Conservation (phyloP, 306 rosid species). For the Casuarina cunninghamiana region DNA sequence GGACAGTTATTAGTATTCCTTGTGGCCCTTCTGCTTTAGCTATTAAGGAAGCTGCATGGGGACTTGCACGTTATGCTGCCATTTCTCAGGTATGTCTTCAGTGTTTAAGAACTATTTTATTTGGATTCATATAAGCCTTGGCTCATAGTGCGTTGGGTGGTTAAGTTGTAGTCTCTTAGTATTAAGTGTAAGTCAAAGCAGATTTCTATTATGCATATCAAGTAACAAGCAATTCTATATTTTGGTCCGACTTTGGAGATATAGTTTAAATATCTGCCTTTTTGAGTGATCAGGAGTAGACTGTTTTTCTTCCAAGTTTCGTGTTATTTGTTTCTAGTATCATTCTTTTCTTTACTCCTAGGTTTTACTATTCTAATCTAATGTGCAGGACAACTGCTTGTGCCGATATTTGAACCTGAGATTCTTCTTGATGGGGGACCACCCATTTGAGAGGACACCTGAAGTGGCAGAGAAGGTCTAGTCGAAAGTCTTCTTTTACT, state of each 20-base stretch:
- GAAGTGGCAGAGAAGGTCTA: constrained; percentile 99
- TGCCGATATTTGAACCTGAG: constrained; percentile 98
- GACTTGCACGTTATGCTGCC: constrained; percentile 98
- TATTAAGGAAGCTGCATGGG: constrained; percentile 99
- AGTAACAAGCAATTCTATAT: background rate
- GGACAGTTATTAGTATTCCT: constrained; percentile 95
- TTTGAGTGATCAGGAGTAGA: background rate
- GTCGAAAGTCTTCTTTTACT: constrained; percentile 91
- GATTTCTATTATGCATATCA: background rate
- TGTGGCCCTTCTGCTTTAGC: constrained; percentile 96
- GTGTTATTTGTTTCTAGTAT: constrained; percentile 18
- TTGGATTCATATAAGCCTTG: constrained; percentile 17
- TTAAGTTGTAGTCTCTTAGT: background rate
- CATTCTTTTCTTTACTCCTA: background rate
- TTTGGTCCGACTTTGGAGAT: background rate
- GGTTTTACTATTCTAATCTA: constrained; percentile 7
- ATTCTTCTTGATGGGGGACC: constrained; percentile 97
- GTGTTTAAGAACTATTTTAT: constrained; percentile 3
- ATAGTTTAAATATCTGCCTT: background rate
- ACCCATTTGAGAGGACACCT: constrained; percentile 87
- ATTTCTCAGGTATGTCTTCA: constrained; percentile 78
- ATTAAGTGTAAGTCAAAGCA: background rate
- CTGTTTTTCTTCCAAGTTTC: constrained; percentile 1
- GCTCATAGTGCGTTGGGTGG: background rate
- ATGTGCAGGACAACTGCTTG: constrained; percentile 88